phyloP scores from a whole-genome alignment of 371 early-diverging fungal genomes.

The Sporodiniella umbellata region DNA sequence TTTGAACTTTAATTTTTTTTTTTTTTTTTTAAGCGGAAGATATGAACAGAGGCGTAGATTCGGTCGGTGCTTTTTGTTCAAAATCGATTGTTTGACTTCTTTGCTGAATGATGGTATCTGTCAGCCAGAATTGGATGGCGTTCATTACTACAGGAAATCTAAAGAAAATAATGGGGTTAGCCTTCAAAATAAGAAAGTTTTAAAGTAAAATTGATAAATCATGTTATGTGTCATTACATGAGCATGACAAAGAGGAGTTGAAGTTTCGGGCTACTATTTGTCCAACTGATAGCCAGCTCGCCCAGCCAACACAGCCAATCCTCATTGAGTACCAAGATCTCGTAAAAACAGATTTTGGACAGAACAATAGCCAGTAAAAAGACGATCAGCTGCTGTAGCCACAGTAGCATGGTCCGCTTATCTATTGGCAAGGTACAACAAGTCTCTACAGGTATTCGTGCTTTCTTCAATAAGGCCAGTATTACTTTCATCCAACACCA shows the following conservation, averaged over 20 bases:
- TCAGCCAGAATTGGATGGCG: slow-evolving; percentile 64
- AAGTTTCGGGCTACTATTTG: slow-evolving; percentile 15
- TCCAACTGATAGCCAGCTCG: slow-evolving; percentile 29
- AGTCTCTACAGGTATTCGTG: slow-evolving; percentile 4
- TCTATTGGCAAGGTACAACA: not conserved
- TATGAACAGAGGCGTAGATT: not conserved
- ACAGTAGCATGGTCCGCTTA: slow-evolving; percentile 18
- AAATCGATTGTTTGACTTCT: not conserved
- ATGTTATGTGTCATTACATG: slow-evolving; percentile 20
- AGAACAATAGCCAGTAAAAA: slow-evolving; percentile 28
- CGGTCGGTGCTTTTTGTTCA: not conserved
- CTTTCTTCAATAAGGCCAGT: slow-evolving; percentile 9
- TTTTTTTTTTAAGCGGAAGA: not conserved
- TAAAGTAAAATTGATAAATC: no score
- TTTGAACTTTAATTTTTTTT: not conserved
- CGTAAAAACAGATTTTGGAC: slow-evolving; percentile 37
- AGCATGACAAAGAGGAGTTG: slow-evolving; percentile 48
- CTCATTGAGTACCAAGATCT: slow-evolving; percentile 15
- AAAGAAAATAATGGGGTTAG: not conserved
- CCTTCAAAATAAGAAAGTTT: no score
- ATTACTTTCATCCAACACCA: slow-evolving; percentile 38
- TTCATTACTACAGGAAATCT: slow-evolving; percentile 63
- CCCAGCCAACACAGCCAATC: slow-evolving; percentile 31
- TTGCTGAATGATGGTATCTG: slow-evolving; percentile 59
- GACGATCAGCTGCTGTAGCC: slow-evolving; percentile 24